These are phyloP conservation scores for Colletotrichum tropicicola DNA, from an alignment of 2,329 filamentous ascomycete genomes.

Conservation along the genomic window DNA sequence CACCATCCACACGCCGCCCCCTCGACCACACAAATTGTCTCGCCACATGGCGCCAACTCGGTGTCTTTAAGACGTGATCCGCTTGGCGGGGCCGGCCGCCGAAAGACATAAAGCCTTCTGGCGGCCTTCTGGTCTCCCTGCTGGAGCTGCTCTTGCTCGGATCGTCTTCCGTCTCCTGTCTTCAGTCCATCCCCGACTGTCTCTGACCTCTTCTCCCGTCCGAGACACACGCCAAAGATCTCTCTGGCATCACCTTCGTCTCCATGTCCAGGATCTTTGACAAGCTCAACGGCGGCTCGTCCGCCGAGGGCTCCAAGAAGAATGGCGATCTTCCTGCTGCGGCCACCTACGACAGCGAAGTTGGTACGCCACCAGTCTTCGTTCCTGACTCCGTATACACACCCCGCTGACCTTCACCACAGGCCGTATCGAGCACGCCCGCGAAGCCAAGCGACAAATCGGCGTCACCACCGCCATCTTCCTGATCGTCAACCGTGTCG, in stretches of 20 bases:
- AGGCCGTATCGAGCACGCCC: slow-evolving; percentile 47
- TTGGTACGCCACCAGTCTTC: slow-evolving; percentile 14
- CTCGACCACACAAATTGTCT: neutral
- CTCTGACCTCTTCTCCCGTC: neutral
- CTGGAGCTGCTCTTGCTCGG: neutral
- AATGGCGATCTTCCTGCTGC: slow-evolving; percentile 5
- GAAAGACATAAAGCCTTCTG: slow-evolving; percentile 26
- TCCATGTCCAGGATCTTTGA: slow-evolving; percentile 17
- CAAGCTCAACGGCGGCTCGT: slow-evolving; percentile 15
- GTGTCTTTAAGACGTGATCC: slow-evolving; percentile 26
- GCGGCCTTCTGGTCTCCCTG: neutral
- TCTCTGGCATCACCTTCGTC: too few species aligned
- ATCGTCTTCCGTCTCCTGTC: slow-evolving; percentile 6
- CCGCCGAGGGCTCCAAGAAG: slow-evolving; percentile 5
- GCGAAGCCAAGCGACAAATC: slow-evolving; percentile 62
- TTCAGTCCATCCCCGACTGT: neutral
- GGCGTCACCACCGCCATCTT: slow-evolving; percentile 64
- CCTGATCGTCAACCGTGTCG: slow-evolving; percentile 72
- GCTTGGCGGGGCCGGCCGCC: slow-evolving; percentile 17
- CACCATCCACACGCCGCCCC: neutral
- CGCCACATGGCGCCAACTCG: slow-evolving; percentile 27
- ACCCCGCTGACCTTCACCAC: neutral
- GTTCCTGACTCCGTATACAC: neutral
- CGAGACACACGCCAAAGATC: neutral
- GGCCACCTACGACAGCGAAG: slow-evolving; percentile 28